Percentiles rank a stretch among this genome's conserved stretches.
phyloP scores from a whole-genome alignment of 1,139 yeast genomes.

The Scheffersomyces quercinus region DNA sequence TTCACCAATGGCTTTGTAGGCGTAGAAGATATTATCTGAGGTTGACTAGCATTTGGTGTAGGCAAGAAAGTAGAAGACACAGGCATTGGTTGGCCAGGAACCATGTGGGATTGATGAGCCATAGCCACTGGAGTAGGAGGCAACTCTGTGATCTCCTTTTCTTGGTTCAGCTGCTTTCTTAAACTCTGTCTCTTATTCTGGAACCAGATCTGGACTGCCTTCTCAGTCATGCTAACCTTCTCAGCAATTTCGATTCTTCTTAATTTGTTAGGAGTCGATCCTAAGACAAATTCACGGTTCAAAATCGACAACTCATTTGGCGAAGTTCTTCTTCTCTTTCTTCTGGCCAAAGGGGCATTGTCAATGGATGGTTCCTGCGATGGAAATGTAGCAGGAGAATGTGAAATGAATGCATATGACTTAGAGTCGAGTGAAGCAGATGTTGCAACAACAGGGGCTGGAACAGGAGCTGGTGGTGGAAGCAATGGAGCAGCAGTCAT shows the following conservation, averaged over 20 bases:
- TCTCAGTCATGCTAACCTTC: slow-evolving; percentile 88
- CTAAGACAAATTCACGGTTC: slow-evolving; percentile 72
- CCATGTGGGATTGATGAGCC: slow-evolving; percentile 8
- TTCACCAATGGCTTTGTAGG: slow-evolving; percentile 29
- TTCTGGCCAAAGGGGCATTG: slow-evolving; percentile 85
- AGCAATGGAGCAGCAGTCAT: slow-evolving; percentile 1
- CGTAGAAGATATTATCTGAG: slow-evolving; percentile 22
- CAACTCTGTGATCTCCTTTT: slow-evolving; percentile 46
- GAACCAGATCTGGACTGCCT: slow-evolving; percentile 97
- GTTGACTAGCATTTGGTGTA: background rate
- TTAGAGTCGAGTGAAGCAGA: slow-evolving; percentile 22
- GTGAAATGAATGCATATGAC: slow-evolving; percentile 86
- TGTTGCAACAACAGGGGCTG: slow-evolving; percentile 1
- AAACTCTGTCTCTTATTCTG: slow-evolving; percentile 90
- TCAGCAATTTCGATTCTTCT: slow-evolving; percentile 75
- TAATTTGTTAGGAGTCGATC: slow-evolving; percentile 78
- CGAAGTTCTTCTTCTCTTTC: slow-evolving; percentile 93
- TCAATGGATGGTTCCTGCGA: slow-evolving; percentile 83
- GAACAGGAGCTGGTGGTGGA: slow-evolving; percentile 1
- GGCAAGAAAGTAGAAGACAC: background rate
- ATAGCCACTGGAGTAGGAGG: slow-evolving; percentile 36
- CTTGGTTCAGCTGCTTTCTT: slow-evolving; percentile 50
- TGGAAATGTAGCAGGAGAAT: slow-evolving; percentile 85
- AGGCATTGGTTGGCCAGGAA: background rate
- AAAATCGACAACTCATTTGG: slow-evolving; percentile 80